Base-by-base conservation (phyloP, 2,329 filamentous ascomycete species). In the Aureobasidium musti region DNA sequence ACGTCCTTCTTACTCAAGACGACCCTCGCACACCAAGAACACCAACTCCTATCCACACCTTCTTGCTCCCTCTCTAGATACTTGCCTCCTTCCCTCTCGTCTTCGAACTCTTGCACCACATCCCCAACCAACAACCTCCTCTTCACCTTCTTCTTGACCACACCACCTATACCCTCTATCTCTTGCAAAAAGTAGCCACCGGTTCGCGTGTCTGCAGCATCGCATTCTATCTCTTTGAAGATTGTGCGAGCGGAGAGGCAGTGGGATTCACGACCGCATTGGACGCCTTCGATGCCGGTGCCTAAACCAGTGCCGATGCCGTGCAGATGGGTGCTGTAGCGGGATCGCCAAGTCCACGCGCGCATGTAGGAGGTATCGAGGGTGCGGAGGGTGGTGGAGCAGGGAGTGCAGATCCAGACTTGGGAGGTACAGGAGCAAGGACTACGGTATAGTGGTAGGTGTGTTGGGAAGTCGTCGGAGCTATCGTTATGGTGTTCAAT, bases 331-430 rank as follows among this genome's bases (percentile, higher is more conserved):
- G 83, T 83, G 43, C 89, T 89, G 76, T 97, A 97, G 28, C 91
- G 87, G 47, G 87, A 91, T 60, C 93, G 88, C 93, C 93, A 97
- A 69, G 87, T 90, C 92, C 93, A 97, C 65, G 93, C 91, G 4
- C 84, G 82, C 50, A 82, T 76, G 73, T 89, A 88, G 17, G 82
- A 85, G 5, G 81, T 84, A 70, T 89, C 86, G 14, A 79, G 79
- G 39, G 80, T 81, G 28, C 86, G 82, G 63, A 96, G 87, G 65
- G 86, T 85, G 68, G 89, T 86, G 1, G 92, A 92, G 72, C 94
- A 97, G 1, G 90, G 87, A 69, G 90, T 87, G 77, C 93, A 98
- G 30, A 97, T 86, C 90, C 91, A 97, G 54, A 96, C 87, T 5
- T 84, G 84, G 11, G 85, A 78, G 43, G 79, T 77, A 70, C 86